phyloP scores from a whole-genome alignment of 2,329 filamentous ascomycete genomes.

The Alternaria triticina region DNA sequence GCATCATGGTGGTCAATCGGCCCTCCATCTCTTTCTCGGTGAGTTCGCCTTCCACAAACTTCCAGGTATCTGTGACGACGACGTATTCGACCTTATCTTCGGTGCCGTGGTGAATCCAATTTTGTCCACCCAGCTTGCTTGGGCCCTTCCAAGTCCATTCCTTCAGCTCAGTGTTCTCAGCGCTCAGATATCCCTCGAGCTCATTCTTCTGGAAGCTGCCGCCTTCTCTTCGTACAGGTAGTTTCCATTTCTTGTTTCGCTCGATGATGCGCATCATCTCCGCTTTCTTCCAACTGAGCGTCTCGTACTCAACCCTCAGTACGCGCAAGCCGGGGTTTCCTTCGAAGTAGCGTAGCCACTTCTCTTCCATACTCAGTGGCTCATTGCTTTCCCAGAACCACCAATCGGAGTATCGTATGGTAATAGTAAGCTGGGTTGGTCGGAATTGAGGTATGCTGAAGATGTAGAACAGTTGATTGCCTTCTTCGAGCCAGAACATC shows the following conservation, averaged over 20 bases:
- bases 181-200: conserved; percentile 14
- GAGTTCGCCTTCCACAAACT: conserved; percentile 5
- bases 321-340: conserved; percentile 4
- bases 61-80: conserved; percentile 14
- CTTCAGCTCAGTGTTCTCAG: conserved; percentile 6
- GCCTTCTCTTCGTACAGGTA: conserved; percentile 2
- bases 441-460: conserved; percentile 5
- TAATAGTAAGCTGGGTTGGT: conserved; percentile 48
- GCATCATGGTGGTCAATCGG: neutral
- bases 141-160: conserved; percentile 20
- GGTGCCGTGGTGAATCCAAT: conserved; percentile 10
- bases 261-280: conserved; percentile 20
- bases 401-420: conserved; percentile 59
- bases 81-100: conserved; percentile 10
- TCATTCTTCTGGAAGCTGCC: neutral
- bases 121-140: conserved; percentile 10
- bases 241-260: conserved; percentile 15
- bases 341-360: conserved; percentile 6
- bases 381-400: conserved; percentile 93
- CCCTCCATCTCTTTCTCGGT: neutral
- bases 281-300: conserved; percentile 12
- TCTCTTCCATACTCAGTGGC: conserved; percentile 61
- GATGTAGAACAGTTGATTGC: neutral
- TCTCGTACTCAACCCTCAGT: conserved; percentile 21
- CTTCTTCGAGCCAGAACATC: conserved; percentile 16